phyloP scores from a whole-genome alignment of 192 early-diverging fungal species.

The Haplosporangium gracile region DNA sequence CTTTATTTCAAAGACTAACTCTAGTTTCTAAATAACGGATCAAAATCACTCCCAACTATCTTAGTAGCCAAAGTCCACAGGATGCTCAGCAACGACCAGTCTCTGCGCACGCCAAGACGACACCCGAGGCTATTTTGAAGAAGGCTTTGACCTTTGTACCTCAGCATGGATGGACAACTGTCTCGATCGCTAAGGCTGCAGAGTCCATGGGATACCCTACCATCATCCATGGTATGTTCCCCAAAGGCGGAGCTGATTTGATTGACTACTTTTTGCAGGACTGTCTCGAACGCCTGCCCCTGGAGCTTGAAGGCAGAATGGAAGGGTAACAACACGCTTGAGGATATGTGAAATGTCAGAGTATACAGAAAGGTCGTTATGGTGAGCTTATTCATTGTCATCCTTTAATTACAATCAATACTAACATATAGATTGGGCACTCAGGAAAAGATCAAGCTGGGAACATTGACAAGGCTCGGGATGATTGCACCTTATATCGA shows the following conservation, averaged over 20 bases:
- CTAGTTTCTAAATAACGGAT: background rate
- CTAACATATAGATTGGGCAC: slow-evolving; percentile 47
- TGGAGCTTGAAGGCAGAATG: slow-evolving; percentile 75
- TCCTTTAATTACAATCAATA: background rate
- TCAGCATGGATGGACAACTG: slow-evolving; percentile 81
- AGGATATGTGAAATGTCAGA: too few species aligned
- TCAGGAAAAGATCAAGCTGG: slow-evolving; percentile 70
- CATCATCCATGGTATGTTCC: slow-evolving; percentile 78
- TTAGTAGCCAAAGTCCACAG: background rate
- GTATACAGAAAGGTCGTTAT: background rate
- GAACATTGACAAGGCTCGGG: slow-evolving; percentile 74
- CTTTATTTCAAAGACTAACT: background rate
- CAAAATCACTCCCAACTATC: background rate
- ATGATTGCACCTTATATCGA: slow-evolving; percentile 78
- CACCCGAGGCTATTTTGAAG: slow-evolving; percentile 67
- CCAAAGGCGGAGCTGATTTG: slow-evolving; percentile 74
- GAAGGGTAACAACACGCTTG: slow-evolving; percentile 47
- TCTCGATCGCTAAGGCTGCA: slow-evolving; percentile 74
- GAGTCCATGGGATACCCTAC: slow-evolving; percentile 76
- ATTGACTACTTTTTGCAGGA: slow-evolving; percentile 83
- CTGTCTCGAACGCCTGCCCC: slow-evolving; percentile 66
- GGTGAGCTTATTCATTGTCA: background rate
- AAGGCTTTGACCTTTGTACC: slow-evolving; percentile 77
- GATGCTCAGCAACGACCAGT: background rate
- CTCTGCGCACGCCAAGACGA: slow-evolving; percentile 6